phyloP scores from a whole-genome alignment of 139 green algal genomes.

The Parachlorella kessleri region DNA sequence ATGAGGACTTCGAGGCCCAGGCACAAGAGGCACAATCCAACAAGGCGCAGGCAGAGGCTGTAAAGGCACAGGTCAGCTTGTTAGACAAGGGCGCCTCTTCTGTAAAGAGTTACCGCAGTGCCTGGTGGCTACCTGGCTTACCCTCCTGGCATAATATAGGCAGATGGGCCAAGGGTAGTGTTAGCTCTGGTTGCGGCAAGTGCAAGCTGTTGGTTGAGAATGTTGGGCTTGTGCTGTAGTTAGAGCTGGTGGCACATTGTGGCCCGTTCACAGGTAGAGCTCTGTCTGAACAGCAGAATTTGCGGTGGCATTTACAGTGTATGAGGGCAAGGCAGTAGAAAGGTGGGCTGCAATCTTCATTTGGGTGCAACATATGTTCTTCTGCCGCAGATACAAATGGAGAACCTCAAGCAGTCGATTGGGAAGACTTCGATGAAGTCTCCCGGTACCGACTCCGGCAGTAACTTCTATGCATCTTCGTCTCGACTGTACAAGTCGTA shows the following conservation, averaged over 20 bases:
- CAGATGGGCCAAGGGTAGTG: neutral
- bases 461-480: constrained; percentile 15
- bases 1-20: constrained; percentile 30
- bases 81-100: no score
- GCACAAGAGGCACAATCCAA: neutral
- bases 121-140: neutral
- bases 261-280: no score
- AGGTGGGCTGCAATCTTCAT: no score
- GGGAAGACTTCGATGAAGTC: neutral
- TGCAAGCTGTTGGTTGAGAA: no score
- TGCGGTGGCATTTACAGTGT: no score
- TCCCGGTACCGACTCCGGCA: neutral
- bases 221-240: no score
- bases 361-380: neutral
- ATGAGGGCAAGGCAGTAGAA: no score
- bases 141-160: neutral
- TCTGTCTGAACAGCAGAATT: no score
- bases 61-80: constrained; percentile 11
- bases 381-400: constrained; percentile 23
- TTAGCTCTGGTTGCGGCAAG: neutral
- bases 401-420: constrained; percentile 29
- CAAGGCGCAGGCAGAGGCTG: neutral
- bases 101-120: neutral
- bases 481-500: constrained; percentile 35
- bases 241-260: no score